Conservation (phyloP, 495 filamentous ascomycete genomes). For the Podospora fimiseda region DNA sequence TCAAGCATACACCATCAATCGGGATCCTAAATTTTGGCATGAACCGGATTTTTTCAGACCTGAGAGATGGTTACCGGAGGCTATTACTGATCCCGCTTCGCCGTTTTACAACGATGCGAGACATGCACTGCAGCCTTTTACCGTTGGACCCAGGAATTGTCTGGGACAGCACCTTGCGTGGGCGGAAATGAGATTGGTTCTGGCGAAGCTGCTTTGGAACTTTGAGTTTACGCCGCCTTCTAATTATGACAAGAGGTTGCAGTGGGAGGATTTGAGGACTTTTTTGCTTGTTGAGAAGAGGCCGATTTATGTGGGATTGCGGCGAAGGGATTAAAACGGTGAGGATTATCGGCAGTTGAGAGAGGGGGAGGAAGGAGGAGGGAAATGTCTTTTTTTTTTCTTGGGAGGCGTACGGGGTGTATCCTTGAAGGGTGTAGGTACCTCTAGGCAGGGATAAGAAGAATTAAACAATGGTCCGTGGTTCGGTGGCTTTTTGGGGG, state of each 20-base stretch:
- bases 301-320: neutral
- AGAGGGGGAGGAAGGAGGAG: too few species aligned
- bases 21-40: constrained; percentile 16
- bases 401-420: too few species aligned
- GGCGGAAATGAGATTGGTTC: constrained; percentile 44
- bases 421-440: too few species aligned
- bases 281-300: constrained; percentile 3
- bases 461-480: too few species aligned
- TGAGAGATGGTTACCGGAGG: constrained; percentile 43
- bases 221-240: constrained; percentile 39
- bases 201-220: constrained; percentile 44
- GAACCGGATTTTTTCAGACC: constrained; percentile 22
- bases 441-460: too few species aligned
- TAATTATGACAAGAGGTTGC: neutral
- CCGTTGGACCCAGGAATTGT: constrained; percentile 47
- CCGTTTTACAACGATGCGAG: constrained; percentile 33
- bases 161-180: constrained; percentile 49
- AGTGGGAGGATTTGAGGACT: neutral
- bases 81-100: constrained; percentile 28
- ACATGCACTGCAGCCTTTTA: constrained; percentile 47
- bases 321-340: too few species aligned
- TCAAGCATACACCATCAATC: constrained; percentile 25
- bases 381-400: too few species aligned
- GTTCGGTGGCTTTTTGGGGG: too few species aligned
- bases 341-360: too few species aligned